Evolutionary conservation across 2,329 filamentous ascomycete genomes (phyloP).

Genomic region (Podosphaera xanthii): DNA sequence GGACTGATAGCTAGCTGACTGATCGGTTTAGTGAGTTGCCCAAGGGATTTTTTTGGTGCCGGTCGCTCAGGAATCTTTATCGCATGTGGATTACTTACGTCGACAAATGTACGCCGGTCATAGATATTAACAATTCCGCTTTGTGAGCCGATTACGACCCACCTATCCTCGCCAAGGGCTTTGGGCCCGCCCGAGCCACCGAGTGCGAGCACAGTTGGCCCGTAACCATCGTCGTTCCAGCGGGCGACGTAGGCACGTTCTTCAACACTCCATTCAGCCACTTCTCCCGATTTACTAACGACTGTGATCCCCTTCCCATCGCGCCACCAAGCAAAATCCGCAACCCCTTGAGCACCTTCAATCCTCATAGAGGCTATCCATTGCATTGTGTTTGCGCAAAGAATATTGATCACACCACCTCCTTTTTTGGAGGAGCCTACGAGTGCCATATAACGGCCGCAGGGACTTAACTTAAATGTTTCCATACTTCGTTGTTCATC

Average conservation of each 20-base stretch:
- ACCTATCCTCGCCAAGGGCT: conserved; percentile 54
- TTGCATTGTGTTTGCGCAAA: conserved; percentile 60
- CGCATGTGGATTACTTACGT: conserved; percentile 16
- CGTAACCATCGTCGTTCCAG: conserved; percentile 80
- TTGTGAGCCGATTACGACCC: conserved; percentile 70
- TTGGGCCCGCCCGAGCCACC: conserved; percentile 40
- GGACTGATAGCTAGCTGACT: conserved; percentile 62
- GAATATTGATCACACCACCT: conserved; percentile 67
- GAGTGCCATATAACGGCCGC: conserved; percentile 67
- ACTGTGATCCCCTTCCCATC: conserved; percentile 64
- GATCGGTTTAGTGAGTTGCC: conserved; percentile 72
- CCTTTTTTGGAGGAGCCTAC: conserved; percentile 62
- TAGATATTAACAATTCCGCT: conserved; percentile 88
- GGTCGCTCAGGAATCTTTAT: conserved; percentile 40
- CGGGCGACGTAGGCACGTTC: conserved; percentile 47
- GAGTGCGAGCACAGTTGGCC: conserved; percentile 59
- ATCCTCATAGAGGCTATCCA: conserved; percentile 70
- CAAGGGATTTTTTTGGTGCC: conserved; percentile 48
- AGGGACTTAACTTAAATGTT: conserved; percentile 65
- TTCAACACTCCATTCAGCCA: conserved; percentile 67
- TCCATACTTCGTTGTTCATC: conserved; percentile 83
- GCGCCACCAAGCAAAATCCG: conserved; percentile 85
- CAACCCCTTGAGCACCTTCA: conserved; percentile 61
- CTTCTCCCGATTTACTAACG: conserved; percentile 64
- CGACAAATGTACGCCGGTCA: conserved; percentile 34